A percentile compares a stretch with the other conserved stretches of the same genome.
These are phyloP conservation scores for Trichosporon asahii DNA, from an alignment of 1,284 basidiomycete species.

Conservation along the genomic window DNA sequence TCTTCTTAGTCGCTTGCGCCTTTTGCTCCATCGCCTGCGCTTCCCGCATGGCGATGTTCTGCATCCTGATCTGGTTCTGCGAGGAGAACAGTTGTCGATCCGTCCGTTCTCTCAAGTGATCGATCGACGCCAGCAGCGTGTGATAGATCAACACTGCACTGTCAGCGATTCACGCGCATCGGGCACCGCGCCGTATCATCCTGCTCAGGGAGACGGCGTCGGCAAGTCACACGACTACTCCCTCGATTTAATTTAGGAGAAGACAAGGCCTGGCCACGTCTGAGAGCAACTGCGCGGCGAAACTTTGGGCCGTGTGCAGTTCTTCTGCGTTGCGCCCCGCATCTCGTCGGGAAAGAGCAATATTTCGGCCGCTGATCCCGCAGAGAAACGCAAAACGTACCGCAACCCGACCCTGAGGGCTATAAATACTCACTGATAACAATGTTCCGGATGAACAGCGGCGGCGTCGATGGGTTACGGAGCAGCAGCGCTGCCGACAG, in stretches of 20 bases:
- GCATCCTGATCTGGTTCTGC: constrained; percentile 69
- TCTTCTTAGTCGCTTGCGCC: constrained; percentile 70
- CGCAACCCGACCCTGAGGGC: background rate
- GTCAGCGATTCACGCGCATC: background rate
- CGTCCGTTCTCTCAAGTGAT: constrained; percentile 53
- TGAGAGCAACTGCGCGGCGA: background rate
- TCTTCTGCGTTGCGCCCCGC: background rate
- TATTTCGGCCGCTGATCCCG: too few species aligned
- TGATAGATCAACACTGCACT: constrained; percentile 44
- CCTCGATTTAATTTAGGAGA: background rate
- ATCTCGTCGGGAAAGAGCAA: background rate
- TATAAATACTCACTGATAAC: constrained; percentile 34
- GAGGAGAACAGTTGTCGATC: constrained; percentile 63
- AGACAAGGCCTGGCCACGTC: background rate
- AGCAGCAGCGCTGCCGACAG: constrained; percentile 30
- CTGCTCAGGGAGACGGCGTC: too few species aligned
- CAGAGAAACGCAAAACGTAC: background rate
- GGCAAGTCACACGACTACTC: background rate
- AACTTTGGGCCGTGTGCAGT: background rate
- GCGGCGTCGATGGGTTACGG: constrained; percentile 50
- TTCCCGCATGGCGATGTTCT: constrained; percentile 68
- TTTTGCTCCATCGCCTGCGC: constrained; percentile 79
- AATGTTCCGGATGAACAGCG: constrained; percentile 47
- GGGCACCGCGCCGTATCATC: too few species aligned
- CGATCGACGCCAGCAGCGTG: constrained; percentile 45